Evolutionary conservation across 2,329 filamentous ascomycete genomes (phyloP), one percentile per base, ranked within the genome.

Genomic region (Phyllosticta paracitricarpa): DNA sequence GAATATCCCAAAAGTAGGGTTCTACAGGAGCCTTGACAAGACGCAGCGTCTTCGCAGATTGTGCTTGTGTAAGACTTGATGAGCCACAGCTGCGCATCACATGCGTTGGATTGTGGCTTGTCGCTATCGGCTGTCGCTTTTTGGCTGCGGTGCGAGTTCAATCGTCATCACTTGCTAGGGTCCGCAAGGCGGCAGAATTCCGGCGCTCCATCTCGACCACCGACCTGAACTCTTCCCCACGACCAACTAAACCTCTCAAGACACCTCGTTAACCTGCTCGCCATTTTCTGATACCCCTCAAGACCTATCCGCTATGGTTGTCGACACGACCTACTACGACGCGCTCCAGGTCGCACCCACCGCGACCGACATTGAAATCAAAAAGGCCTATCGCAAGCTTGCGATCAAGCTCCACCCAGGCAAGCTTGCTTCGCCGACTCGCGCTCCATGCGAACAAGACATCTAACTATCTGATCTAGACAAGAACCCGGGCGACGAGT

Each of bases 401-500:
- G 94, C 94, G 68, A 97, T 97, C 75, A 84, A 92, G 67, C 90
- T 96, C 70, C 93, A 97, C 75, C 91, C 91, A 65, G 89, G 88
- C 89, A 78, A 68, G 78, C 54, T 28, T 52, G 33, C 57, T 61
- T 56, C 62, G 51, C 28, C 17, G 58, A n/a, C 3, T 2, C 33
- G 54, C 56, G 56, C 35, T 35, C 25, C n/a, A 2, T 53, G 40
- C 17, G n/a, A 8, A 52, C 65, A 66, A 30, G 59, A 17, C 10
- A 51, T 57, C 48, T 55, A 52, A 48, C 61, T 17, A 62, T 25
- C 61, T 51, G 33, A 59, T 58, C 61, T 72, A 90, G 94, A 99
- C 79, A 99, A 99, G 81, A 99, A 99, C 76, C 94, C 93, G 62
- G 90, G 92, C 70, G 94, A 99, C 73, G 92, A 94, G 66, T 91